Conservation (phyloP, 495 filamentous ascomycete genomes). For the Hypoxylon trugodes region DNA sequence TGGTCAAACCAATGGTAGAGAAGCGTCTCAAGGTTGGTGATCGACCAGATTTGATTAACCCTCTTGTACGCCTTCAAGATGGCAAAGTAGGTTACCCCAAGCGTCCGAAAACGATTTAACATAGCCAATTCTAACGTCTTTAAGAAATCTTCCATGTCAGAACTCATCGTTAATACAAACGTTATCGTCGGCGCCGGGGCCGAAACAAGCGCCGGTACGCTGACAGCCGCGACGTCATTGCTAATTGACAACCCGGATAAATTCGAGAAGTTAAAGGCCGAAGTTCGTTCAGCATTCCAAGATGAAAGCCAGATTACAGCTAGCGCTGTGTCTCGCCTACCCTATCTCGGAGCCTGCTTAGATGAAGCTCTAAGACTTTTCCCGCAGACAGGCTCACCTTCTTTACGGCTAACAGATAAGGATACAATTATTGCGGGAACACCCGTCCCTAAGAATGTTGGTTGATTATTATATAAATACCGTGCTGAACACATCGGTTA, state of each 20-base stretch:
- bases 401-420: conserved; percentile 41
- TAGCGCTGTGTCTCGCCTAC: conserved; percentile 42
- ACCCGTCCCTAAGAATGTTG: conserved; percentile 50
- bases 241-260: conserved; percentile 49
- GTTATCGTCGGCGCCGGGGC: conserved; percentile 52
- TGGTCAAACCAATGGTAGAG: conserved; percentile 33
- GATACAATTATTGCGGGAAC: conserved; percentile 57
- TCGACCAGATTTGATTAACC: conserved; percentile 54
- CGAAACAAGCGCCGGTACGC: conserved; percentile 59
- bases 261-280: conserved; percentile 47
- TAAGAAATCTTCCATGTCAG: conserved; percentile 25
- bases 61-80: conserved; percentile 51
- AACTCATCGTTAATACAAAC: conserved; percentile 46
- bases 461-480: conserved; percentile 19
- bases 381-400: conserved; percentile 57
- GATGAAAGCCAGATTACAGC: conserved; percentile 54
- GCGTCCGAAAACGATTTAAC: conserved; percentile 47
- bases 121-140: conserved; percentile 45
- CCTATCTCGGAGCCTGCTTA: conserved; percentile 62
- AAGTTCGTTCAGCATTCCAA: conserved; percentile 58
- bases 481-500: neutral
- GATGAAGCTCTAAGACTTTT: conserved; percentile 63
- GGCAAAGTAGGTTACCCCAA: conserved; percentile 42
- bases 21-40: conserved; percentile 20
- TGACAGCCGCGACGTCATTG: conserved; percentile 55